phyloP scores from a whole-genome alignment of 2,329 filamentous ascomycete genomes.

The Pseudopyricularia cyperi region DNA sequence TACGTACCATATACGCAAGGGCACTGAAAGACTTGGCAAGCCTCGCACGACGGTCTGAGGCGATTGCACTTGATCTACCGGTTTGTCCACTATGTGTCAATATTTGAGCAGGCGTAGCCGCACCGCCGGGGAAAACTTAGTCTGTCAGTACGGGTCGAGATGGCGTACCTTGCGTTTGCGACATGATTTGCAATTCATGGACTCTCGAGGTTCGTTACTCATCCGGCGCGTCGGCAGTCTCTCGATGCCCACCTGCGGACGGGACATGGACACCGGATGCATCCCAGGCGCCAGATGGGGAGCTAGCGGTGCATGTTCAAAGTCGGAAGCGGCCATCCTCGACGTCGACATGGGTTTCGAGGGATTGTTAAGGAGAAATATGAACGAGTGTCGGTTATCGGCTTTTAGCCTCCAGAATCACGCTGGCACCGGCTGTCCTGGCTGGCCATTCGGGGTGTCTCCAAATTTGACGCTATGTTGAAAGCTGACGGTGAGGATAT shows the following conservation, averaged over 20 bases:
- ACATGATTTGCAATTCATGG: slow-evolving; percentile 94
- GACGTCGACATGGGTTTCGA: slow-evolving; percentile 3
- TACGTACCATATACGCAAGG: slow-evolving; percentile 72
- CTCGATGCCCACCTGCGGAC: slow-evolving; percentile 71
- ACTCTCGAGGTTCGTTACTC: slow-evolving; percentile 68
- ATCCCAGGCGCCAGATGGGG: slow-evolving; percentile 23
- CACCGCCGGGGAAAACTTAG: neutral
- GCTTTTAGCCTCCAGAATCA: neutral
- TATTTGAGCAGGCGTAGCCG: neutral
- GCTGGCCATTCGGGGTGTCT: neutral
- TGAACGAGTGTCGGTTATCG: neutral
- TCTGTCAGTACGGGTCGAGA: neutral
- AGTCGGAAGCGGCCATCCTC: slow-evolving; percentile 25
- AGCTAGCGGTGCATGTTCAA: slow-evolving; percentile 27
- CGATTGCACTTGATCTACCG: slow-evolving; percentile 83
- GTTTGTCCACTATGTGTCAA: neutral
- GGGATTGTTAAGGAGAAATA: neutral
- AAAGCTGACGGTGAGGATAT: neutral
- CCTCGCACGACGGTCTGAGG: slow-evolving; percentile 71
- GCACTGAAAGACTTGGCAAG: slow-evolving; percentile 80
- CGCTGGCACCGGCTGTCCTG: neutral
- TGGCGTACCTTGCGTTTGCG: slow-evolving; percentile 72
- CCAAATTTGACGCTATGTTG: neutral
- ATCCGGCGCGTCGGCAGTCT: slow-evolving; percentile 58
- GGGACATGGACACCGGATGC: slow-evolving; percentile 46